phyloP scores from a whole-genome alignment of 768 basidiomycete genomes.

The Lentinula sp. region DNA sequence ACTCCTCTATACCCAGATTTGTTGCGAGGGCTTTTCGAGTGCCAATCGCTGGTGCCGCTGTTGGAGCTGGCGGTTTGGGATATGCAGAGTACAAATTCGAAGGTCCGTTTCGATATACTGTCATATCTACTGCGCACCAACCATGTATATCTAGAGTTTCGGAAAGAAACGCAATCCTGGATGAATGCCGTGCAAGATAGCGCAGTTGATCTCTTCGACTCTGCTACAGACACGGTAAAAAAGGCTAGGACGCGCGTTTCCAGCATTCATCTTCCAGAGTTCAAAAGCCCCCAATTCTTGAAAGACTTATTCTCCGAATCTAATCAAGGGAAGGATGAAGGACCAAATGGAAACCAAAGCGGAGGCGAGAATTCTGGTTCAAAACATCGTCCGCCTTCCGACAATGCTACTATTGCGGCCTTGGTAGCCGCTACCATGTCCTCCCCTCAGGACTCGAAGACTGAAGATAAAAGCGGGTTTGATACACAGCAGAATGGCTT shows the following conservation, averaged over 20 bases:
- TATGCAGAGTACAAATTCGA: conserved; percentile 98
- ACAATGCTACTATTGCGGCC: conserved; percentile 63
- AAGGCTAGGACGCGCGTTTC: conserved; percentile 54
- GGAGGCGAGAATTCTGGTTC: conserved; percentile 23
- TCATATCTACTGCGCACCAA: background rate
- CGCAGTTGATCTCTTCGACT: conserved; percentile 63
- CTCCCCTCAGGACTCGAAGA: conserved; percentile 60
- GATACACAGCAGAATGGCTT: conserved; percentile 71
- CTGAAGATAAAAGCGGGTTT: conserved; percentile 16
- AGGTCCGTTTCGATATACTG: conserved; percentile 38
- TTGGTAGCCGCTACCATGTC: conserved; percentile 75
- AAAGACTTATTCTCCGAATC: conserved; percentile 43
- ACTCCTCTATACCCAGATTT: conserved; percentile 84
- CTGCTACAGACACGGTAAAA: conserved; percentile 66
- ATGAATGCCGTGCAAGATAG: conserved; percentile 60
- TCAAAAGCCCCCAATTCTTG: conserved; percentile 61
- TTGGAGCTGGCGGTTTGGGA: conserved; percentile 86
- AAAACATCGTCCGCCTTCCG: conserved; percentile 46
- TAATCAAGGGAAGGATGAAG: conserved; percentile 20
- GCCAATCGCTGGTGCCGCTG: conserved; percentile 81
- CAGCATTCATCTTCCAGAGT: conserved; percentile 46
- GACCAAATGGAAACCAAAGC: conserved; percentile 23
- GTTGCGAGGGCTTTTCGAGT: conserved; percentile 83
- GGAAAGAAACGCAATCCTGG: conserved; percentile 63
- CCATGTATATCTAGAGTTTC: conserved; percentile 51